Evolutionary conservation across 306 rosid species (phyloP), one percentile per base, ranked within the genome.

Genomic region (Lotus japonicus): DNA sequence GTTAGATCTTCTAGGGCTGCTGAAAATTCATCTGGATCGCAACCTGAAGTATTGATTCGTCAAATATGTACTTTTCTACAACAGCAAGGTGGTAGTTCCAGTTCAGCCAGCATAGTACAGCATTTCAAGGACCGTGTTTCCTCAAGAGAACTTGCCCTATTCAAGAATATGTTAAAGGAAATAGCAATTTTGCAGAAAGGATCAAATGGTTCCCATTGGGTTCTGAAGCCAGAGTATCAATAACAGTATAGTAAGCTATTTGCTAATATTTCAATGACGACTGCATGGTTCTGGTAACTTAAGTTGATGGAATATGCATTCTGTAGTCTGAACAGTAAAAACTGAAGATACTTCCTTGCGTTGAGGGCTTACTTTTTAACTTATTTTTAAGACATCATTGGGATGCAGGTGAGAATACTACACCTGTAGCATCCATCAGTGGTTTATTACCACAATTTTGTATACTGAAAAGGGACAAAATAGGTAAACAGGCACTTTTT

Each of bases 91-190:
- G 99, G 97, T 54, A 74, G 84, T 15, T 76, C 84, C 3, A 74
- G 64, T 80, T 94, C 97, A 3, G 68, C 80, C 64, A 78, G 73
- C 83, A 90, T 94, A 72, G 99, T 94, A 50, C 80, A 85, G 83
- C 83, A 90, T 83, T 94, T 94, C 55, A 86, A 79, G 87, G 89
- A 85, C 67, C 86, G 86, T 71, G 83, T 90, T 81, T 95, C 95
- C 28, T 64, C 92, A 0, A 73, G 68, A 18, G 96, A 90, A 82
- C 87, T 94, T 61, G 87, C 97, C n/a, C 55, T 94, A 85, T 94
- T 94, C 70, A 94, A 90, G 89, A 90, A 88, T 87, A 85, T 94
- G 50, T 73, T 94, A 49, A 94, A 90, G 84, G 99, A 94, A 79
- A 90, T 94, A 67, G 97, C 99, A 2, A 77, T 65, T 46, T 71